These are phyloP conservation scores for Citrus unshiu DNA, from an alignment of 345 rosid genomes.

Conservation along the genomic window DNA sequence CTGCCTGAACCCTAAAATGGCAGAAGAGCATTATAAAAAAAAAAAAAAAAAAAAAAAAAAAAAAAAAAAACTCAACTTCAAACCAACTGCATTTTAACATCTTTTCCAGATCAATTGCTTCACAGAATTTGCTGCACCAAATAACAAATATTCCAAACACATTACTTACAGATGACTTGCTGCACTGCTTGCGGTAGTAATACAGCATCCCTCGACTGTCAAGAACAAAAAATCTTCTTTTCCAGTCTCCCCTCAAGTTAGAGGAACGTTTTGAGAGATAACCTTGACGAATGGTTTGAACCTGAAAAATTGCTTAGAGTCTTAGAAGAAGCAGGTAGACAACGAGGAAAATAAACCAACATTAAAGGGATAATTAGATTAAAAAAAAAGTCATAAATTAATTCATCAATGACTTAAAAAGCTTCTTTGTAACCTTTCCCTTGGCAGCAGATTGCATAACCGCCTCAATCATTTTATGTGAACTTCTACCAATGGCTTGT, in stretches of 20 bases:
- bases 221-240: slow-evolving; percentile 97
- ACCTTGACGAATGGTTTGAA: slow-evolving; percentile 97
- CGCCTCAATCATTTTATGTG: slow-evolving; percentile 98
- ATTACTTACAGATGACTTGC: slow-evolving; percentile 84
- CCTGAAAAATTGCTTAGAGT: slow-evolving; percentile 39
- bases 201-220: slow-evolving; percentile 99
- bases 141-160: slow-evolving; percentile 1
- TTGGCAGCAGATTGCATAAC: slow-evolving; percentile 97
- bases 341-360: slow-evolving; percentile 1
- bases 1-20: slow-evolving; percentile 59
- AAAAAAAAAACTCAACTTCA: slow-evolving; percentile 4
- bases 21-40: neutral
- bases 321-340: slow-evolving; percentile 7
- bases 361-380: neutral
- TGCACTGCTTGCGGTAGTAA: slow-evolving; percentile 87
- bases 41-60: neutral
- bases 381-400: neutral
- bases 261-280: slow-evolving; percentile 98
- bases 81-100: neutral
- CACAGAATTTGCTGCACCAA: slow-evolving; percentile 62
- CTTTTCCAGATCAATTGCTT: slow-evolving; percentile 29
- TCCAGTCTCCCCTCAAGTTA: slow-evolving; percentile 98
- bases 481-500: slow-evolving; percentile 93
- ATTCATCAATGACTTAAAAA: slow-evolving; percentile 11
- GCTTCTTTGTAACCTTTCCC: slow-evolving; percentile 68